Evolutionary conservation across 2,329 filamentous ascomycete species (phyloP).

Genomic region (Aureobasidium sp.): DNA sequence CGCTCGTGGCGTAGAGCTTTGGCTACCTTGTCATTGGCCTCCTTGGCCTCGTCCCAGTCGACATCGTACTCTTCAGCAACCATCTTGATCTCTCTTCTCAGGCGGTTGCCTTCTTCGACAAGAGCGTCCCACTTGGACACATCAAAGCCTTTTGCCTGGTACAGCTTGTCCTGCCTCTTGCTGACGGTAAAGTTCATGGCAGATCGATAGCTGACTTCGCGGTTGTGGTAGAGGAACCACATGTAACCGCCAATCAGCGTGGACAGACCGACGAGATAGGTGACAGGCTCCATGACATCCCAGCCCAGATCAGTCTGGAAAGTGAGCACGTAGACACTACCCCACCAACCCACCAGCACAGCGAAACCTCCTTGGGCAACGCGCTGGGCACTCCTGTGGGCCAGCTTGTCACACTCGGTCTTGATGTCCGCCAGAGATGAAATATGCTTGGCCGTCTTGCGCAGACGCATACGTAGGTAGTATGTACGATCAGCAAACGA

Average conservation of each 20-base stretch:
- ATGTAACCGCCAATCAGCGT: conserved; percentile 85
- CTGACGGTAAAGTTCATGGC: conserved; percentile 84
- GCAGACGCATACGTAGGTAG: conserved; percentile 70
- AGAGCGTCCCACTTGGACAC: conserved; percentile 68
- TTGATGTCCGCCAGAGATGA: conserved; percentile 66
- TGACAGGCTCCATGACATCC: conserved; percentile 87
- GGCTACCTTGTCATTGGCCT: conserved; percentile 47
- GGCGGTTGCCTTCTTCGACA: conserved; percentile 69
- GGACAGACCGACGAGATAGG: conserved; percentile 78
- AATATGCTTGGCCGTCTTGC: conserved; percentile 64
- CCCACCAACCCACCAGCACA: conserved; percentile 71
- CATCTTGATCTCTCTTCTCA: conserved; percentile 71
- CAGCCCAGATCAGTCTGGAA: conserved; percentile 72
- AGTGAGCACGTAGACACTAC: conserved; percentile 62
- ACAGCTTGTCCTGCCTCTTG: conserved; percentile 67
- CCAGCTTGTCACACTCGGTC: conserved; percentile 70
- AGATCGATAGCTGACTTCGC: conserved; percentile 78
- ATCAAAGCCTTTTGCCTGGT: conserved; percentile 70
- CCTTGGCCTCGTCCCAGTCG: conserved; percentile 74
- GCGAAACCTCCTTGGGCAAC: conserved; percentile 75
- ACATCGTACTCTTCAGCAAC: conserved; percentile 84
- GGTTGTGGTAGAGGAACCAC: conserved; percentile 90
- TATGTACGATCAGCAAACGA: conserved; percentile 87
- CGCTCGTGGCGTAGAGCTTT: conserved; percentile 47
- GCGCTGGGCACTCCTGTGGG: conserved; percentile 68